phyloP scores from a whole-genome alignment of 2,329 filamentous ascomycete genomes.

The Paraphaeosphaeria minitans region DNA sequence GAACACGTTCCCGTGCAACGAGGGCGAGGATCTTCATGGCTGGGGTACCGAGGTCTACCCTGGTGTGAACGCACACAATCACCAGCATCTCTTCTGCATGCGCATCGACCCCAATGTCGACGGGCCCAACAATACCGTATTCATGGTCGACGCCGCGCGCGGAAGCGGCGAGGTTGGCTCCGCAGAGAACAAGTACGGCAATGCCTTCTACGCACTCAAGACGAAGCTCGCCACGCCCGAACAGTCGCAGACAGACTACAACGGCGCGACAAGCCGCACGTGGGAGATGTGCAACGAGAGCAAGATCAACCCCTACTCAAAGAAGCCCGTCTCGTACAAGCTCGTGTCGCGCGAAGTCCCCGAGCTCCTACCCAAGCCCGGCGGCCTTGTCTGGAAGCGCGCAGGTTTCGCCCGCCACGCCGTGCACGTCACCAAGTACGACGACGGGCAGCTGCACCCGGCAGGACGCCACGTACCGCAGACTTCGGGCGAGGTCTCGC shows the following conservation, averaged over 20 bases:
- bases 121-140: conserved; percentile 82
- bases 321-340: conserved; percentile 86
- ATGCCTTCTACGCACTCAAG: conserved; percentile 85
- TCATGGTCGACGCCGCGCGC: conserved; percentile 76
- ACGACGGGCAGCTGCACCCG: conserved; percentile 80
- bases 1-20: conserved; percentile 84
- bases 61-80: conserved; percentile 91
- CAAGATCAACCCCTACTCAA: conserved; percentile 82
- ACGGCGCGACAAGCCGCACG: conserved; percentile 76
- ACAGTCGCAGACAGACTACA: conserved; percentile 77
- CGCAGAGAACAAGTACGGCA: conserved; percentile 83
- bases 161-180: conserved; percentile 78
- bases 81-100: conserved; percentile 93
- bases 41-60: conserved; percentile 94
- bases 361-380: conserved; percentile 76
- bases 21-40: conserved; percentile 78
- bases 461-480: conserved; percentile 88
- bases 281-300: conserved; percentile 91
- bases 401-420: conserved; percentile 87
- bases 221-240: conserved; percentile 75
- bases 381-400: conserved; percentile 84
- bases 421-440: conserved; percentile 86
- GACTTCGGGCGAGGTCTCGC: conserved; percentile 77
- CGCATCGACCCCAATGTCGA: conserved; percentile 88
- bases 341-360: conserved; percentile 87